Evolutionary conservation across 2,329 filamentous ascomycete species (phyloP).

Genomic region (Ustulina deusta): DNA sequence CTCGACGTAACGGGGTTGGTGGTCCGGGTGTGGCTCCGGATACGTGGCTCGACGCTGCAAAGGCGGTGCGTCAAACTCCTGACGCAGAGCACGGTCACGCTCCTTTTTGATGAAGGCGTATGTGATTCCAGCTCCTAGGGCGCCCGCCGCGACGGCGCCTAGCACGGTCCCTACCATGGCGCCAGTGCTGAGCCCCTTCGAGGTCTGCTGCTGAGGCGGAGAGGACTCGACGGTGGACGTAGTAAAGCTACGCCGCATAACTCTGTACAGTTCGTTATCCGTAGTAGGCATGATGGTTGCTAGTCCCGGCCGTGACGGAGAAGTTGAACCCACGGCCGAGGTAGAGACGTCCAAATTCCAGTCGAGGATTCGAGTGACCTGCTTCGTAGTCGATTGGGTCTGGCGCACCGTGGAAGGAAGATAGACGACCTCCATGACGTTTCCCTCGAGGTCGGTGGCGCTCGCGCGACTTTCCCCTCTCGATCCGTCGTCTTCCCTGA

Average conservation of each 20-base stretch:
- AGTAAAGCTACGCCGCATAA: slow-evolving; percentile 53
- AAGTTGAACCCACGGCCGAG: slow-evolving; percentile 45
- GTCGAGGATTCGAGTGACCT: slow-evolving; percentile 60
- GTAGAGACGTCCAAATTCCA: slow-evolving; percentile 62
- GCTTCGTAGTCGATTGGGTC: slow-evolving; percentile 54
- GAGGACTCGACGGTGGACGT: slow-evolving; percentile 51
- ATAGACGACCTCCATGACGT: slow-evolving; percentile 82
- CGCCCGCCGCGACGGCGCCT: slow-evolving; percentile 78
- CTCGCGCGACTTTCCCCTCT: slow-evolving; percentile 59
- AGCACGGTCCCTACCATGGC: slow-evolving; percentile 80
- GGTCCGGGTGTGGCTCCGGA: slow-evolving; percentile 54
- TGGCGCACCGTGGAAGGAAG: slow-evolving; percentile 52
- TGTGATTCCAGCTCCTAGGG: slow-evolving; percentile 69
- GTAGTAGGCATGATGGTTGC: slow-evolving; percentile 32
- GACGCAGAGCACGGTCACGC: slow-evolving; percentile 54
- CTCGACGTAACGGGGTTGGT: slow-evolving; percentile 54
- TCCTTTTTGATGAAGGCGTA: slow-evolving; percentile 79
- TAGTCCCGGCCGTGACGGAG: slow-evolving; percentile 42
- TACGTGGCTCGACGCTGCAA: slow-evolving; percentile 61
- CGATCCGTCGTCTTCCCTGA: slow-evolving; percentile 42
- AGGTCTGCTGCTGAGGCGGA: slow-evolving; percentile 40
- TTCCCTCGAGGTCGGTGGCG: slow-evolving; percentile 84
- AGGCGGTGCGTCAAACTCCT: slow-evolving; percentile 57
- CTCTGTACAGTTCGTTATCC: slow-evolving; percentile 45
- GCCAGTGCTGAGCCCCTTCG: slow-evolving; percentile 56